Base-by-base conservation (phyloP, 768 basidiomycete genomes). In the Gymnopilus junonius region DNA sequence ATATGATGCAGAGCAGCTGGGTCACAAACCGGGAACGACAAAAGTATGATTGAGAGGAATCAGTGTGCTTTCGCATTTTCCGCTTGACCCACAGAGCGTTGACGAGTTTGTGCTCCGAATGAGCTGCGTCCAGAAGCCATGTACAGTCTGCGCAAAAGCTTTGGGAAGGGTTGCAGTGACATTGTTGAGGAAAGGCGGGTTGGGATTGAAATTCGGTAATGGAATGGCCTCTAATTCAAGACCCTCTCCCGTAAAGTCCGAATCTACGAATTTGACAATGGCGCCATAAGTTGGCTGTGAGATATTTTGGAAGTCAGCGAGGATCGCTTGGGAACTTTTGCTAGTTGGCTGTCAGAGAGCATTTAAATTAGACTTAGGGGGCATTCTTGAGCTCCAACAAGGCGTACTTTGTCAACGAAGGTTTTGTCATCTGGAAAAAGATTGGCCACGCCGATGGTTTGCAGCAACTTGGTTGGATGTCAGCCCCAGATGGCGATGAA, bases 21-120 rank as follows among this genome's bases (percentile, higher is more conserved):
- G 4, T n/a, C 10, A 71, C 78, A 84, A 84, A 70, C 95, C 95
- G 6, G 96, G 95, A 37, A 97, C 84, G 23, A 96, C 92, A 69
- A 97, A 94, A 0, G 92, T 94, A 70, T 96, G 85, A 70, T 97
- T 97, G 51, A 97, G 79, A 2, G 95, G 94, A 65, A 97, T 95
- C 51, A 97, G 77, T 0, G 91, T 83, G 74, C 93, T 92, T 74
- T 94, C 91, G 73, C 95, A 98, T 29, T 73, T 61, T 17, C 79
- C 82, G 20, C 77, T 81, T 37, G 76, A 63, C 27, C 78, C 83
- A 73, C 93, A 97, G 8, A 94, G 72, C 0, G 83, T 80, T 1
- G 88, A 85, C 17, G 80, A 69, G 66, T 97, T 94, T 4, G 94
- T 95, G 2, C 80, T 81, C 34, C 93, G 79, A 59, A 91, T 89